phyloP scores from a whole-genome alignment of 768 basidiomycete genomes.

The Arthromyces matolae region DNA sequence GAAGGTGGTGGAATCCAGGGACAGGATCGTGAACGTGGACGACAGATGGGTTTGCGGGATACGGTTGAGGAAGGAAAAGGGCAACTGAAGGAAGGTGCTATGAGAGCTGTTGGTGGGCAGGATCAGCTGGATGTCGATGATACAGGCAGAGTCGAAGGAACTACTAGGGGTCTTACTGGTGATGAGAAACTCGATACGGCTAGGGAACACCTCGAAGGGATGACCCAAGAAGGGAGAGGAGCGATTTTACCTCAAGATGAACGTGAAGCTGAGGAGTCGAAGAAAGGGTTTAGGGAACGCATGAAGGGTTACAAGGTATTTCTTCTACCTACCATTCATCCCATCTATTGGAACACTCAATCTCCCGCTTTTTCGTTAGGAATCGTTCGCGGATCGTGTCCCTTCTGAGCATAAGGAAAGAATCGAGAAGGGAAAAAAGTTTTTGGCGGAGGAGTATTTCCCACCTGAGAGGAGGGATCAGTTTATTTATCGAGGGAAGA shows the following conservation, averaged over 20 bases:
- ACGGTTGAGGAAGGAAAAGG: conserved; percentile 14
- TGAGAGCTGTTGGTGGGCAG: not conserved
- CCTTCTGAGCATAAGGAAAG: conserved; percentile 66
- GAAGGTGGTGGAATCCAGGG: conserved; percentile 37
- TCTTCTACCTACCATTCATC: conserved; percentile 30
- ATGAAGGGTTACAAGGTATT: conserved; percentile 36
- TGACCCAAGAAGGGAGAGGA: too few relatives aligned
- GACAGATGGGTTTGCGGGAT: conserved; percentile 26
- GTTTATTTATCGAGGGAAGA: conserved; percentile 91
- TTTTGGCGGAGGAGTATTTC: conserved; percentile 81
- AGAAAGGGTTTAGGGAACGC: conserved; percentile 29
- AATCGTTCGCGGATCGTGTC: conserved; percentile 44
- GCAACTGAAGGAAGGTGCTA: conserved; percentile 10
- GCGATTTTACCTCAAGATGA: too few relatives aligned
- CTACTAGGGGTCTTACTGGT: conserved; percentile 5
- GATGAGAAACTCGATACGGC: too few relatives aligned
- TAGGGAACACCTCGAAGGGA: too few relatives aligned
- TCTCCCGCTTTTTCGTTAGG: conserved; percentile 11
- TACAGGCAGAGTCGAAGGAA: conserved; percentile 1
- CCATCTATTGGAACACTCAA: conserved; percentile 14
- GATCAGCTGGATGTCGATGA: conserved; percentile 1
- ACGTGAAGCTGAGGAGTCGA: conserved; percentile 25
- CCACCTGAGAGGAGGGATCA: conserved; percentile 88
- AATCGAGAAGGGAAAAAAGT: conserved; percentile 58
- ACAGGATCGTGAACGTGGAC: conserved; percentile 30